These are phyloP conservation scores for Corrigiola litoralis DNA, from an alignment of 179 eudicot species.

Conservation along the genomic window DNA sequence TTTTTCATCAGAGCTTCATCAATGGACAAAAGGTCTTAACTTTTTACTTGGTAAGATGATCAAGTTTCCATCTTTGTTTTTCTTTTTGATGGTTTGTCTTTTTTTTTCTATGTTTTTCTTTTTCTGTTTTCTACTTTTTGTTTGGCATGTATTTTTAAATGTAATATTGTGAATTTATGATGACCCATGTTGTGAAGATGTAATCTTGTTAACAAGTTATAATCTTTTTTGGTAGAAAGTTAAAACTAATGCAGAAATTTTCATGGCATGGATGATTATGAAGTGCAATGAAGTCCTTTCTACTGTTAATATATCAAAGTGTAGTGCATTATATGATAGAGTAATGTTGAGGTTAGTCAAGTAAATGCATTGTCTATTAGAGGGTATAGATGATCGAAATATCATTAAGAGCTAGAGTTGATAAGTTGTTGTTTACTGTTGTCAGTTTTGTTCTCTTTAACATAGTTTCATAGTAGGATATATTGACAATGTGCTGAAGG, in stretches of 20 bases:
- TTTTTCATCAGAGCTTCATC: too few relatives aligned
- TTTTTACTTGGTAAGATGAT: too few relatives aligned
- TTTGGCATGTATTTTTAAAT: neutral
- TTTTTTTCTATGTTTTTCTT: neutral
- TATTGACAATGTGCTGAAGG: too few relatives aligned
- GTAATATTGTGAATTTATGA: neutral
- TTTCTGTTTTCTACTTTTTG: neutral
- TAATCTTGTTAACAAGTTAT: neutral
- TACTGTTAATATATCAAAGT: neutral
- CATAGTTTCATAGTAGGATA: too few relatives aligned
- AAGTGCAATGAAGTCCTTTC: neutral
- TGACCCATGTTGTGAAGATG: slow-evolving; percentile 15
- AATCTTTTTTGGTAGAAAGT: neutral
- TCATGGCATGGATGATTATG: neutral
- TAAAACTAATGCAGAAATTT: neutral
- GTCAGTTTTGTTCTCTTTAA: too few relatives aligned
- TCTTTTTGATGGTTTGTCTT: neutral
- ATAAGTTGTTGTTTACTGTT: too few relatives aligned
- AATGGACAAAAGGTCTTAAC: too few relatives aligned
- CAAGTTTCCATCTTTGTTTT: neutral
- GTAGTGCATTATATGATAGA: neutral
- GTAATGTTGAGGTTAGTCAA: neutral
- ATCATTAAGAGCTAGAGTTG: too few relatives aligned
- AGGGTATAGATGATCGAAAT: too few relatives aligned
- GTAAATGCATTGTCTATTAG: neutral